Evolutionary conservation across 2,329 filamentous ascomycete genomes (phyloP).

Genomic region (Didymella keratinophila): DNA sequence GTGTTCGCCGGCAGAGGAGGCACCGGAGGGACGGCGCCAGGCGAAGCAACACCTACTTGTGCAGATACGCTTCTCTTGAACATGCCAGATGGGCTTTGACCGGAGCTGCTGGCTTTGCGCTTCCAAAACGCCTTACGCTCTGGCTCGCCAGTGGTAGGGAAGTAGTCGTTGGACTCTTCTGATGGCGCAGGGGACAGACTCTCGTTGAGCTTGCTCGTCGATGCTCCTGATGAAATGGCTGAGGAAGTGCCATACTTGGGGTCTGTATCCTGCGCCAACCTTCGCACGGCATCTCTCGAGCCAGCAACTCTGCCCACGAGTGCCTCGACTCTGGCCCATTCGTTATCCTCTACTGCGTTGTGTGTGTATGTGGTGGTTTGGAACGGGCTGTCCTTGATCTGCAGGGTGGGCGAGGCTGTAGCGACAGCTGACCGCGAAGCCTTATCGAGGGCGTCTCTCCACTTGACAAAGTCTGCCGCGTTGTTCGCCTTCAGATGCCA

Average conservation of each 20-base stretch:
- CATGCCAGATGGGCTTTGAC: constrained; percentile 52
- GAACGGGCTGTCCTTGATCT: constrained; percentile 37
- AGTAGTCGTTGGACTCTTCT: constrained; percentile 65
- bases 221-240: constrained; percentile 42
- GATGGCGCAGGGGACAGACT: constrained; percentile 51
- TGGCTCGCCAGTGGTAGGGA: constrained; percentile 49
- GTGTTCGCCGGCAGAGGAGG: constrained; percentile 47
- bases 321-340: constrained; percentile 87
- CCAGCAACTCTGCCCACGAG: constrained; percentile 87
- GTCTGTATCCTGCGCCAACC: constrained; percentile 85
- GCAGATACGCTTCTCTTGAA: constrained; percentile 61
- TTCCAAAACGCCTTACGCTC: constrained; percentile 90
- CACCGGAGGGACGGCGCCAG: constrained; percentile 46
- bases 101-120: constrained; percentile 73
- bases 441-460: constrained; percentile 84
- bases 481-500: constrained; percentile 92
- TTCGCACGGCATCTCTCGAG: constrained; percentile 85
- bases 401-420: constrained; percentile 40
- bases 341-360: constrained; percentile 70
- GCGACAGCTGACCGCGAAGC: constrained; percentile 67
- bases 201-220: constrained; percentile 41
- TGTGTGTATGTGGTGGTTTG: constrained; percentile 28
- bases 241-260: constrained; percentile 61
- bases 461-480: constrained; percentile 83
- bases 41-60: constrained; percentile 60